phyloP scores from a whole-genome alignment of 805 yeast species.

The Yarrowia sp. region DNA sequence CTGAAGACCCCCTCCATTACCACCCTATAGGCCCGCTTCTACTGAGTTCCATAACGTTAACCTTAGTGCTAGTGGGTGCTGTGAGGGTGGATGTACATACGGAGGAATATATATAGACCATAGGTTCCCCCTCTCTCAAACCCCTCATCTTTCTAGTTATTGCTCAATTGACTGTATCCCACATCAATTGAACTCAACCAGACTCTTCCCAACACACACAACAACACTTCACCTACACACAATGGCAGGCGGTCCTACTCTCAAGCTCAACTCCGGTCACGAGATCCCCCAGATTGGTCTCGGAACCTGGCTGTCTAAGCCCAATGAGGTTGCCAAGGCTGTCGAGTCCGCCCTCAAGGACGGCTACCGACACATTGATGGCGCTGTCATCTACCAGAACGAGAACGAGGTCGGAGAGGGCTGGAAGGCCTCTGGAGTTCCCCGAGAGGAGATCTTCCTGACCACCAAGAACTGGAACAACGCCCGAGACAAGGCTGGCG shows the following conservation, averaged over 20 bases:
- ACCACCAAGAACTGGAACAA: constrained; percentile 44
- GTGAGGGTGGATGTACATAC: background rate
- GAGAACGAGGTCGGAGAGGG: constrained; percentile 57
- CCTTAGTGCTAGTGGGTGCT: background rate
- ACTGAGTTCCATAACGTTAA: constrained; percentile 22
- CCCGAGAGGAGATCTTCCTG: constrained; percentile 45
- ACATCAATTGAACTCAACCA: background rate
- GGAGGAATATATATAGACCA: background rate
- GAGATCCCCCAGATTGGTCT: constrained; percentile 53
- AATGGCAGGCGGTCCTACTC: constrained; percentile 27
- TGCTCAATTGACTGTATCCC: background rate
- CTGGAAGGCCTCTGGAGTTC: constrained; percentile 55
- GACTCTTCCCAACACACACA: background rate
- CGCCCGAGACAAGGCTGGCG: constrained; percentile 42
- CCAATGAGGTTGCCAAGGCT: constrained; percentile 36
- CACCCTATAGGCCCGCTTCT: background rate
- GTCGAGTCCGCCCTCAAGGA: constrained; percentile 47
- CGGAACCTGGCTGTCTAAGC: constrained; percentile 50
- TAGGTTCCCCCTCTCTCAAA: background rate
- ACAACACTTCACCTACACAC: background rate
- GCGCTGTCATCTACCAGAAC: constrained; percentile 57
- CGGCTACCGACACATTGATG: constrained; percentile 65
- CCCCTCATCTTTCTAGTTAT: background rate
- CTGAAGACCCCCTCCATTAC: background rate
- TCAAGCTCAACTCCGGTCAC: constrained; percentile 45